These are phyloP conservation scores for Hypoxylon perforatum DNA, from an alignment of 495 filamentous ascomycete genomes.

Conservation along the genomic window DNA sequence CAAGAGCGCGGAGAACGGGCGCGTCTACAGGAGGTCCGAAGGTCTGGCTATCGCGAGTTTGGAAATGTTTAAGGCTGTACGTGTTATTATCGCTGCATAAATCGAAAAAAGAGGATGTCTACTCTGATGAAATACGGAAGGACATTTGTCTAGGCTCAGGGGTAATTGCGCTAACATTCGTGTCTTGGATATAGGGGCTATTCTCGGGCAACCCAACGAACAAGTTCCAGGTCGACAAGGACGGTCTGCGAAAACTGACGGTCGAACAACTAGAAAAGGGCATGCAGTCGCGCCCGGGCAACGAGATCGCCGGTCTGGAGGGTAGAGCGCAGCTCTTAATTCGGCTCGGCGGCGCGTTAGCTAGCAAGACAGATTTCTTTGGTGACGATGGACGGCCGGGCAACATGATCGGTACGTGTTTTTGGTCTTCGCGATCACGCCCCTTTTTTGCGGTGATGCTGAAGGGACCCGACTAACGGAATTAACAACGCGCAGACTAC, in stretches of 20 bases:
- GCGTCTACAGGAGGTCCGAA: slow-evolving; percentile 85
- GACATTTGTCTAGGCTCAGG: not conserved
- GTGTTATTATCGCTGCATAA: slow-evolving; percentile 18
- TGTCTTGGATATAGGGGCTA: slow-evolving; percentile 66
- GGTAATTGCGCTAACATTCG: slow-evolving; percentile 16
- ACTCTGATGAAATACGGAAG: not conserved
- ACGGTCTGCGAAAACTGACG: slow-evolving; percentile 79
- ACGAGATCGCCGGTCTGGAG: slow-evolving; percentile 88
- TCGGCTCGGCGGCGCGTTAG: slow-evolving; percentile 78
- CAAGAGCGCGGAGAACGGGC: slow-evolving; percentile 89
- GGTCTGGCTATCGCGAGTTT: slow-evolving; percentile 92
- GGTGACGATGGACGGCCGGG: slow-evolving; percentile 87
- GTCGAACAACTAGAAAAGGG: slow-evolving; percentile 76
- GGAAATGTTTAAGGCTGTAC: slow-evolving; percentile 91
- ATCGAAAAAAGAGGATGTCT: not conserved
- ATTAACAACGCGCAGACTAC: slow-evolving; percentile 69
- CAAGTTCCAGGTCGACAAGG: slow-evolving; percentile 89
- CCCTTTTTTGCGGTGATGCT: not conserved
- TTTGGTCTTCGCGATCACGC: not conserved
- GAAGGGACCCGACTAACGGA: slow-evolving; percentile 26
- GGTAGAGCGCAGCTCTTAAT: slow-evolving; percentile 85
- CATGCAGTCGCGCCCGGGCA: slow-evolving; percentile 83
- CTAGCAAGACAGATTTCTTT: slow-evolving; percentile 81
- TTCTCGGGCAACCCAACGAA: slow-evolving; percentile 87
- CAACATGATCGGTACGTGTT: slow-evolving; percentile 86